These are phyloP conservation scores for Lachnellula subtilissima DNA, from an alignment of 2,329 filamentous ascomycete species.

Conservation along the genomic window DNA sequence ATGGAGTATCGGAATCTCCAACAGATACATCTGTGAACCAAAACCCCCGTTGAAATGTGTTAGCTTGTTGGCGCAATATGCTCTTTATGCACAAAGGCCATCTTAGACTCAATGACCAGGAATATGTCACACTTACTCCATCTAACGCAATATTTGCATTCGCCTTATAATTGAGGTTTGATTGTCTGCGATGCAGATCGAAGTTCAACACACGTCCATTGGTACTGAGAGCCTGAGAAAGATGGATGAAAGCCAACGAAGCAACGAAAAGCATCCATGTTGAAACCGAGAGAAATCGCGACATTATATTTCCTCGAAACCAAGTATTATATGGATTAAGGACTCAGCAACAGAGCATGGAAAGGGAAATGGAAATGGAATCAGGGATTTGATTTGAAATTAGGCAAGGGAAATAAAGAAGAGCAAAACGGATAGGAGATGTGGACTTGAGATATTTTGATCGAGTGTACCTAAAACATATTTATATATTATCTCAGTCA, in stretches of 20 bases:
- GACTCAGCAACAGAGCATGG: too few relatives aligned
- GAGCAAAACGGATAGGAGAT: too few relatives aligned
- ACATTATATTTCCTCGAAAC: too few relatives aligned
- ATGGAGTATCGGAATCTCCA: background rate
- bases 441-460: too few relatives aligned
- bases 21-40: background rate
- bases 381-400: too few relatives aligned
- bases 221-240: background rate
- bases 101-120: too few relatives aligned
- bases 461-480: too few relatives aligned
- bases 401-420: too few relatives aligned
- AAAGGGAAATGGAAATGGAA: too few relatives aligned
- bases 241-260: background rate
- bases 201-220: background rate
- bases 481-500: too few relatives aligned
- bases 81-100: too few relatives aligned
- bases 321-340: too few relatives aligned
- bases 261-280: background rate
- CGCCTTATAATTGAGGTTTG: background rate
- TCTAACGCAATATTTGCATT: background rate
- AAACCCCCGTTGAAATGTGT: background rate
- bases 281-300: background rate
- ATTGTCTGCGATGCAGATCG: background rate
- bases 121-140: background rate
- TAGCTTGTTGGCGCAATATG: background rate